Evolutionary conservation across 306 rosid genomes (phyloP).

Genomic region (Cucurbita argyrosperma): DNA sequence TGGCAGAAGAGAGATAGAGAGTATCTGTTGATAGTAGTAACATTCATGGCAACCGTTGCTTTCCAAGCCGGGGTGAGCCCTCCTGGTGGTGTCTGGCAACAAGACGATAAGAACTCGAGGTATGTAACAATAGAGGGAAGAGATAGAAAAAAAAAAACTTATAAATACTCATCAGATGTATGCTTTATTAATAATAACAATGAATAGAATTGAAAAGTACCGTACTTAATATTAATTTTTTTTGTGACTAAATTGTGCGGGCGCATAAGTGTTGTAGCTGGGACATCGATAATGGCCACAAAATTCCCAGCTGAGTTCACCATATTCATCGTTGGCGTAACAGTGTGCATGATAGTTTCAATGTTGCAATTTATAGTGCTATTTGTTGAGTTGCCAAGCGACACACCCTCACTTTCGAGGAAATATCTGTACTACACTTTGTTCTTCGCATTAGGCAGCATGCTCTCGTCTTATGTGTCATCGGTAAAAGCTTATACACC

Average conservation of each 20-base stretch:
- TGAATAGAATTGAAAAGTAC: too few relatives aligned
- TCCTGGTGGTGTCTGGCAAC: constrained; percentile 27
- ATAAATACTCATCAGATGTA: too few relatives aligned
- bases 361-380: not conserved
- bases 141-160: too few relatives aligned
- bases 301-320: not conserved
- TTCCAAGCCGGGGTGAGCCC: constrained; percentile 21
- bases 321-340: not conserved
- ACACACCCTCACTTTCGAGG: not conserved
- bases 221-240: too few relatives aligned
- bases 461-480: not conserved
- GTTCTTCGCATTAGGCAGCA: not conserved
- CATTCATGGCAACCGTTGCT: constrained; percentile 18
- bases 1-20: constrained; percentile 6
- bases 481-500: not conserved
- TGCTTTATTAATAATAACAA: too few relatives aligned
- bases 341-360: not conserved
- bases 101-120: not conserved
- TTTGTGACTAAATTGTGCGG: too few relatives aligned
- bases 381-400: not conserved
- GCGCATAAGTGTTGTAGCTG: not conserved
- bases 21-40: constrained; percentile 19
- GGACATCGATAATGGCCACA: not conserved
- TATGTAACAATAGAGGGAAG: not conserved
- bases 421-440: not conserved